Conservation (phyloP, 2,329 filamentous ascomycete species). For the Chaetomiaceae sp. region DNA sequence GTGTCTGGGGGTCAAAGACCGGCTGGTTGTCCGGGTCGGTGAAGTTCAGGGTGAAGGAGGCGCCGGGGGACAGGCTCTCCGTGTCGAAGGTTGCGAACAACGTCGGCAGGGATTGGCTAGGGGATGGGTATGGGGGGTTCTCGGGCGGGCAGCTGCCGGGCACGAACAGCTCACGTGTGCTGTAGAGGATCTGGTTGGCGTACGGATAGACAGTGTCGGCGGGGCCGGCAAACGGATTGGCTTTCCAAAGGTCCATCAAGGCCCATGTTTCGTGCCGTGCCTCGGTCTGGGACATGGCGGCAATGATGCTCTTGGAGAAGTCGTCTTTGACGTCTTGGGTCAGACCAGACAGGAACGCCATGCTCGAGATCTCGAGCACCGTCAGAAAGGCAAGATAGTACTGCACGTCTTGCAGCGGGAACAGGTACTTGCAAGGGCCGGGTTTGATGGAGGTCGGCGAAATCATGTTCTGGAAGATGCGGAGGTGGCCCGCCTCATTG, state of each 20-base stretch:
- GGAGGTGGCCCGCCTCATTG: slow-evolving; percentile 23
- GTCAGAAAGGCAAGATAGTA: slow-evolving; percentile 18
- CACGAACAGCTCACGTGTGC: slow-evolving; percentile 18
- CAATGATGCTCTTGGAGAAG: slow-evolving; percentile 12
- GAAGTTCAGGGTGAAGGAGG: slow-evolving; percentile 14
- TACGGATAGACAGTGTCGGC: slow-evolving; percentile 20
- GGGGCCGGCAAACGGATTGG: slow-evolving; percentile 18
- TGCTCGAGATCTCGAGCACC: slow-evolving; percentile 21
- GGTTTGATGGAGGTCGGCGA: slow-evolving; percentile 21
- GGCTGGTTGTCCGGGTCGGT: slow-evolving; percentile 14
- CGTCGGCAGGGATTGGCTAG: slow-evolving; percentile 13
- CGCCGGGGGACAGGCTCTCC: slow-evolving; percentile 14
- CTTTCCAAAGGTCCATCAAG: slow-evolving; percentile 19
- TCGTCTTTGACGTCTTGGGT: slow-evolving; percentile 12
- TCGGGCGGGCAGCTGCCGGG: slow-evolving; percentile 19
- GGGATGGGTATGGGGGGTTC: slow-evolving; percentile 20
- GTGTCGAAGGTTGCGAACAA: slow-evolving; percentile 16
- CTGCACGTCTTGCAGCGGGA: slow-evolving; percentile 17
- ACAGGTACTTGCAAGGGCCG: slow-evolving; percentile 19
- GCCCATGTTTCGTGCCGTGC: slow-evolving; percentile 20
- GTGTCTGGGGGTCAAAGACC: slow-evolving; percentile 2
- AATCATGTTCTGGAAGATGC: slow-evolving; percentile 23
- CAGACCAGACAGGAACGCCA: slow-evolving; percentile 20
- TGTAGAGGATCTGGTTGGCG: slow-evolving; percentile 21
- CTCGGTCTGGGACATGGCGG: slow-evolving; percentile 20